These are phyloP conservation scores for Sarocladium strictum DNA, from an alignment of 2,329 filamentous ascomycete genomes.

Conservation along the genomic window DNA sequence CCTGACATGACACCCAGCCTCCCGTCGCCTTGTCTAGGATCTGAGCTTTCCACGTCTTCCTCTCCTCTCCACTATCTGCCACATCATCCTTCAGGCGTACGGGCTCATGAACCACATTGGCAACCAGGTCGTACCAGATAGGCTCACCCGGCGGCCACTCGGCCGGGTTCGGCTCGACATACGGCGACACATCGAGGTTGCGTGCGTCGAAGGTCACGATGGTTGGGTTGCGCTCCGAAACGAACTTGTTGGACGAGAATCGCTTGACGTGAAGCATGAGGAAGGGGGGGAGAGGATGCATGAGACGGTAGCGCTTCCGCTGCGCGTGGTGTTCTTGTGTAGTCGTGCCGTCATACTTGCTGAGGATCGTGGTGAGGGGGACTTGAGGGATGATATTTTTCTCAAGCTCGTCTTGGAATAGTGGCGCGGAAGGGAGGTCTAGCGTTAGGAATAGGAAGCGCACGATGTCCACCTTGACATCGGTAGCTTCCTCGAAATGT, in stretches of 20 bases:
- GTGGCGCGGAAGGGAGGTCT: conserved; percentile 82
- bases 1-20: conserved; percentile 91
- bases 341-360: conserved; percentile 86
- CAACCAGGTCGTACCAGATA: conserved; percentile 90
- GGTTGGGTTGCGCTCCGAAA: conserved; percentile 91
- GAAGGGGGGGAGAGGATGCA: conserved; percentile 87
- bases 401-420: conserved; percentile 93
- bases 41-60: conserved; percentile 91
- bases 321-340: conserved; percentile 86
- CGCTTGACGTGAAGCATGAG: conserved; percentile 94
- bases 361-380: conserved; percentile 73
- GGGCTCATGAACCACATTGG: conserved; percentile 87
- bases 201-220: conserved; percentile 93
- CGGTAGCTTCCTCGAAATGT: conserved; percentile 85
- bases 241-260: conserved; percentile 95
- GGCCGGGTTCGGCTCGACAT: conserved; percentile 79
- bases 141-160: conserved; percentile 69
- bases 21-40: conserved; percentile 72
- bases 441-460: conserved; percentile 90
- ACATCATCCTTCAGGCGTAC: conserved; percentile 75
- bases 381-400: conserved; percentile 95
- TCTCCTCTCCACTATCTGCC: conserved; percentile 80
- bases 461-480: conserved; percentile 68
- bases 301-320: conserved; percentile 79
- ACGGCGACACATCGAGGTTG: conserved; percentile 78